These are phyloP conservation scores for Septoria linicola DNA, from an alignment of 2,329 filamentous ascomycete species.

Conservation along the genomic window DNA sequence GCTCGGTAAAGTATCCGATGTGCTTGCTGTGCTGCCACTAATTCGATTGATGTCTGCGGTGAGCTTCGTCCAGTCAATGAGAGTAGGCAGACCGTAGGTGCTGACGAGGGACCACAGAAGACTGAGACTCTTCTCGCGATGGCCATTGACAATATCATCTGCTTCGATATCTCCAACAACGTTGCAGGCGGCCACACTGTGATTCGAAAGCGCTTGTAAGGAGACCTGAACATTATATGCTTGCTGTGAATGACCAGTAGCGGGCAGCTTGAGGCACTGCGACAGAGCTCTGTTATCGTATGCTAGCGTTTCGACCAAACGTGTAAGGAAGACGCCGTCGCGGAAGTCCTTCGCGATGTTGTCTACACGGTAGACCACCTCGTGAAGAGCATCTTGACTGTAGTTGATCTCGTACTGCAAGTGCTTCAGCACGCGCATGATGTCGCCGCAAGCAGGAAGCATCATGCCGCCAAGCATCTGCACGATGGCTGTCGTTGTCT, in stretches of 20 bases:
- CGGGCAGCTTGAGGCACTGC: slow-evolving; percentile 59
- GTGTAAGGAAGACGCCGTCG: slow-evolving; percentile 60
- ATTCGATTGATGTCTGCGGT: slow-evolving; percentile 43
- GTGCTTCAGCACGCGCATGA: slow-evolving; percentile 55
- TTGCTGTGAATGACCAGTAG: slow-evolving; percentile 55
- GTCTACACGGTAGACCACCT: slow-evolving; percentile 57
- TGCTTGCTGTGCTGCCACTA: too few species aligned
- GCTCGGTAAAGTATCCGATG: too few species aligned
- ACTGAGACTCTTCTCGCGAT: slow-evolving; percentile 62
- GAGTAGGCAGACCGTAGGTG: slow-evolving; percentile 53
- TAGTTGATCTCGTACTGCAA: slow-evolving; percentile 57
- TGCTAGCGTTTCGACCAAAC: slow-evolving; percentile 59
- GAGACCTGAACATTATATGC: slow-evolving; percentile 60
- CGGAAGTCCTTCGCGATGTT: slow-evolving; percentile 64
- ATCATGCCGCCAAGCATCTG: slow-evolving; percentile 54
- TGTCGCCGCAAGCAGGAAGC: slow-evolving; percentile 59
- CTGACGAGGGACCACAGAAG: slow-evolving; percentile 61
- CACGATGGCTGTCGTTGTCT: slow-evolving; percentile 56
- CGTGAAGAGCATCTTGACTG: slow-evolving; percentile 57
- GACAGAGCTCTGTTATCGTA: slow-evolving; percentile 43
- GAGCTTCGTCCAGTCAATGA: slow-evolving; percentile 58
- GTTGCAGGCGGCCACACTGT: slow-evolving; percentile 42
- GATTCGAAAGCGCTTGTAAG: slow-evolving; percentile 51
- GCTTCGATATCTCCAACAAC: slow-evolving; percentile 49
- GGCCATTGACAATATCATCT: slow-evolving; percentile 62